Evolutionary conservation across 1,139 yeast species (phyloP).

Genomic region (Pichia sp.): DNA sequence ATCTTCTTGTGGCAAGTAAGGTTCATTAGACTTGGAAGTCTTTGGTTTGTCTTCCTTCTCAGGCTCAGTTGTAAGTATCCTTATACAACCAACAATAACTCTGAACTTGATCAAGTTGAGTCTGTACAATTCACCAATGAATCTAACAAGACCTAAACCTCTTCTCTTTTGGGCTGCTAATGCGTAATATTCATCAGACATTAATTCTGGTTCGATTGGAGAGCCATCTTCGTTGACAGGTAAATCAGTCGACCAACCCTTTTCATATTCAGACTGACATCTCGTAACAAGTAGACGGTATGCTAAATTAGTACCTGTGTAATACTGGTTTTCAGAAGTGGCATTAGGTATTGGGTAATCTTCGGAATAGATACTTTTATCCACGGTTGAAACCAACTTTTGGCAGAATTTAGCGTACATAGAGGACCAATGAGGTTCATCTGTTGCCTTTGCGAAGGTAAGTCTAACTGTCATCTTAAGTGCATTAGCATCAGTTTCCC

Average conservation of each 20-base stretch:
- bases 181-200: conserved; percentile 92
- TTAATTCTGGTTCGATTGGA: conserved; percentile 78
- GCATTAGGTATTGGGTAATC: conserved; percentile 14
- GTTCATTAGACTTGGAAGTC: conserved; percentile 1
- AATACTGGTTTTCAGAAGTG: conserved; percentile 21
- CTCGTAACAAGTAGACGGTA: conserved; percentile 78
- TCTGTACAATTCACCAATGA: conserved; percentile 90
- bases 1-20: conserved; percentile 69
- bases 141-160: conserved; percentile 93
- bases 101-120: conserved; percentile 71
- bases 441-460: conserved; percentile 94
- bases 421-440: conserved; percentile 96
- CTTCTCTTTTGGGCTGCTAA: conserved; percentile 96
- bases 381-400: conserved; percentile 65
- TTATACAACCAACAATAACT: conserved; percentile 75
- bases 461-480: conserved; percentile 76
- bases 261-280: conserved; percentile 91
- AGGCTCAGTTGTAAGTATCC: conserved; percentile 48
- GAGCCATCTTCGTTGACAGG: conserved; percentile 81
- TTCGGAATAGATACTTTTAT: conserved; percentile 64
- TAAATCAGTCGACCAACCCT: conserved; percentile 88
- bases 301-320: conserved; percentile 63
- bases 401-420: conserved; percentile 97
- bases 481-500: conserved; percentile 82
- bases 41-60: conserved; percentile 6